Base-by-base conservation (phyloP, 306 rosid genomes). In the Corylus heterophylla region DNA sequence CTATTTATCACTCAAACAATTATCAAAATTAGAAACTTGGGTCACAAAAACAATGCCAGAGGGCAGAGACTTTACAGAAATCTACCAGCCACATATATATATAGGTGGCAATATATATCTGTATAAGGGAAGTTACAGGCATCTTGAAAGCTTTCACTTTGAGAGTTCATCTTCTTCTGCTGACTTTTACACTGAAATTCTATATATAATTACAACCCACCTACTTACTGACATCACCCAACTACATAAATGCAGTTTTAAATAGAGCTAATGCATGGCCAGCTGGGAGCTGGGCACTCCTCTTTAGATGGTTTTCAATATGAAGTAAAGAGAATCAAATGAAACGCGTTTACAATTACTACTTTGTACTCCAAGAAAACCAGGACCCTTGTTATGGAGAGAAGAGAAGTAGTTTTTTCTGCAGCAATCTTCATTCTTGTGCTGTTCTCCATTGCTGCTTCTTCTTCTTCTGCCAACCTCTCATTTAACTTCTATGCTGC, bases 141-240 rank as follows among this genome's bases (percentile, higher is more conserved):
- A 77, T 22, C 87, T 49, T 81, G 78, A 76, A 86, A 82, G 77
- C 76, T 71, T 67, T 63, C 44, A 29, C 17, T 20, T 69, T 58
- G 18, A 69, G 75, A 76, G 47, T 20, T 52, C 52, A 68, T 49
- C 2, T 27, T 22, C 18, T 77, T 5, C 6, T 5, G 50, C 54
- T 54, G 16, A 80, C 70, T 2, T 52, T 27, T 11, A 35, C 49
- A 31, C 39, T 31, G 73, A 58, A 75, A 79, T 37, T 76, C 50
- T 76, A 17, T 20, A 54, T 71, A 17, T 50, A 76, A 10, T 64
- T 27, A 78, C 47, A 75, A 47, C 85, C 76, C 83, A 70, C 85
- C 91, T 80, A 83, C 89, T 79, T 75, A 54, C 90, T 89, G 94
- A 83, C 92, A 80, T 79, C 82, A 87, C 89, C 97, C 27, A 90